Evolutionary conservation across 345 rosid species (phyloP).

Genomic region (Syzygium aqueum): DNA sequence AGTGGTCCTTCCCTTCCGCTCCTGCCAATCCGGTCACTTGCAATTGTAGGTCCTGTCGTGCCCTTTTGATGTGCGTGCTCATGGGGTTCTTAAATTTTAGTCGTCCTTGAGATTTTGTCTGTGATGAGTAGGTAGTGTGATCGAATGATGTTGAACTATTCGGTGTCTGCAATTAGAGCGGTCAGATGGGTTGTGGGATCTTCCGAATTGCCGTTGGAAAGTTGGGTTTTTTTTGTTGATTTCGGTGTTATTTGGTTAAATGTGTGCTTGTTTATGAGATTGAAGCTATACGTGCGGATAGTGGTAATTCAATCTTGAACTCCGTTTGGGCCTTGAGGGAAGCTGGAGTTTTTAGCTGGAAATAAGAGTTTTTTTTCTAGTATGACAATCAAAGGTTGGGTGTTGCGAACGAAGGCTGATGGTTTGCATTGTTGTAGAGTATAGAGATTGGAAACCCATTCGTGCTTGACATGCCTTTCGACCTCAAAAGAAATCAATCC

Average conservation of each 20-base stretch:
- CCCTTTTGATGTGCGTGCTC: neutral
- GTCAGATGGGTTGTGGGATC: neutral
- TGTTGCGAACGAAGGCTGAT: neutral
- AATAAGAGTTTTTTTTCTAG: neutral
- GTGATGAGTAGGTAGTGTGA: neutral
- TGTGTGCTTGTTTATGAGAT: neutral
- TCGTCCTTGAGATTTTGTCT: neutral
- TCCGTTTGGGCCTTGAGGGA: neutral
- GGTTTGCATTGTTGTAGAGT: neutral
- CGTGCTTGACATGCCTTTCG: neutral
- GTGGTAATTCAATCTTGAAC: neutral
- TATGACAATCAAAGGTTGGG: neutral
- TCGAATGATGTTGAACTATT: neutral
- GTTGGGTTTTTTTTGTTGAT: neutral
- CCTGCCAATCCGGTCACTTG: slow-evolving; percentile 61
- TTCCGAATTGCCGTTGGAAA: neutral
- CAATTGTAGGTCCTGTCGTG: slow-evolving; percentile 33
- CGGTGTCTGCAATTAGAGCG: neutral
- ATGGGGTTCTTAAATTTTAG: neutral
- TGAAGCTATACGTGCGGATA: neutral
- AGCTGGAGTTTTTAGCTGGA: neutral
- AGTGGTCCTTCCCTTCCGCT: slow-evolving; percentile 88
- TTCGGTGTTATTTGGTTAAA: neutral
- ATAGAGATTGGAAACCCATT: neutral
- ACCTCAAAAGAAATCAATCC: neutral